phyloP scores from a whole-genome alignment of 208 protist genomes.

The Borovskyia barvae region DNA sequence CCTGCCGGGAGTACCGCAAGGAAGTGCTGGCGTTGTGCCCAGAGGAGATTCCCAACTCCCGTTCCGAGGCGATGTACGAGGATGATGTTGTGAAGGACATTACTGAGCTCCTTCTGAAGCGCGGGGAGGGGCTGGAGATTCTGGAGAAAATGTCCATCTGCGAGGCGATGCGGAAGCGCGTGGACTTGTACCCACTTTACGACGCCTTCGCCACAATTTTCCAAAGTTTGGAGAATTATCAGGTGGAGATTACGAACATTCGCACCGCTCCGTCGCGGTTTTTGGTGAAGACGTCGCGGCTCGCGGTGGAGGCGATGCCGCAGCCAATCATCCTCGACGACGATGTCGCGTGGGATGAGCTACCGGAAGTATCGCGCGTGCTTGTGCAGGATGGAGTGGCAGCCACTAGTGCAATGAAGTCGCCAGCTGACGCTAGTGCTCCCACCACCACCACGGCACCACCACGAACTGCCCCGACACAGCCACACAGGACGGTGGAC shows the following conservation, averaged over 20 bases:
- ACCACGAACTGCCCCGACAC: too few relatives aligned
- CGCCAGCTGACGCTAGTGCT: neutral
- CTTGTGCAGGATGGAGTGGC: conserved; percentile 18
- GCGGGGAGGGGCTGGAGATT: conserved; percentile 65
- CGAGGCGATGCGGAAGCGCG: conserved; percentile 69
- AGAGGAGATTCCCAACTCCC: conserved; percentile 82
- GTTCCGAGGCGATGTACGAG: conserved; percentile 78
- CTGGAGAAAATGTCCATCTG: conserved; percentile 68
- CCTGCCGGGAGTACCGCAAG: conserved; percentile 71
- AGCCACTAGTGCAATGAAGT: conserved; percentile 4
- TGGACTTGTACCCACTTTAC: conserved; percentile 78
- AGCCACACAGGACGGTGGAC: too few relatives aligned
- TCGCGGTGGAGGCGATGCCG: conserved; percentile 68
- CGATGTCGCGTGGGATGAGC: conserved; percentile 71
- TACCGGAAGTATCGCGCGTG: conserved; percentile 58
- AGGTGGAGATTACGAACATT: conserved; percentile 72
- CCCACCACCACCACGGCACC: neutral
- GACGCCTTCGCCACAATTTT: conserved; percentile 83
- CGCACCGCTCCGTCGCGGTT: conserved; percentile 62
- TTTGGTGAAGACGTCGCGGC: conserved; percentile 61
- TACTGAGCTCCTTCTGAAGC: conserved; percentile 73
- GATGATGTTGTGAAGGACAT: conserved; percentile 87
- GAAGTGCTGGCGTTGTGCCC: conserved; percentile 83
- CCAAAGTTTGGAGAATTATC: conserved; percentile 79
- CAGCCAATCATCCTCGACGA: conserved; percentile 74